Base-by-base conservation (phyloP, 177 flowering plant species). In the Telopea speciosissima region DNA sequence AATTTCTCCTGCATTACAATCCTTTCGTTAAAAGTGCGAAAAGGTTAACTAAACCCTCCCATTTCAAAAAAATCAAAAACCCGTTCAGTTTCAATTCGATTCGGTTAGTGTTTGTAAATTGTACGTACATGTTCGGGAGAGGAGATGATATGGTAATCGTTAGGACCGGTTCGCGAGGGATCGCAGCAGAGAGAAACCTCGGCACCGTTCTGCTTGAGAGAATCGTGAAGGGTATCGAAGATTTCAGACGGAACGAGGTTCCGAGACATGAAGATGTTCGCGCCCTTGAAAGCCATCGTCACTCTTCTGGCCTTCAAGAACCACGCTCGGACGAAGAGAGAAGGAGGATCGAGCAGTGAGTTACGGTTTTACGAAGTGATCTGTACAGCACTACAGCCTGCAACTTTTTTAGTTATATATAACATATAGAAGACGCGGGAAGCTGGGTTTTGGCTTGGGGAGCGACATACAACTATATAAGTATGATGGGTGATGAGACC, bases 221-320 rank as follows among this genome's bases (percentile, higher is more conserved):
- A 93, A 71, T 93, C 99, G 77, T 82, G 96, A 68, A 95, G 87
- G 58, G 96, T 65, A 67, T 89, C 97, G 79, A 85, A 92, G 65
- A 88, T 65, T 69, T 95, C 97, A 1, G 97, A 96, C 9, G 94
- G 84, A 0, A 95, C 94, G 7, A 95, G 85, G 67, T 80, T 91
- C 24, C 96, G 80, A 8, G 99, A 95, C 83, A 95, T 84, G 86
- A 85, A 95, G 52, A 95, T 93, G 64, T 76, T 92, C 49, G 89
- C 73, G 22, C 97, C 94, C 23, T 69, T 79, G 77, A 95, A 95
- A 54, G 85, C 67, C 72, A 81, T 84, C 74, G 82, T 40, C 72
- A 72, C 74, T 54, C 59, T 16, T 54, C n/a, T 5, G 16, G 16
- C 3, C 59, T 54, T 16, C 59, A 54, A 54, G 59, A 11, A 12